Evolutionary conservation across 2,329 filamentous ascomycete genomes (phyloP), one percentile per base, ranked within the genome.

Genomic region (Lasiodiplodia sp.): DNA sequence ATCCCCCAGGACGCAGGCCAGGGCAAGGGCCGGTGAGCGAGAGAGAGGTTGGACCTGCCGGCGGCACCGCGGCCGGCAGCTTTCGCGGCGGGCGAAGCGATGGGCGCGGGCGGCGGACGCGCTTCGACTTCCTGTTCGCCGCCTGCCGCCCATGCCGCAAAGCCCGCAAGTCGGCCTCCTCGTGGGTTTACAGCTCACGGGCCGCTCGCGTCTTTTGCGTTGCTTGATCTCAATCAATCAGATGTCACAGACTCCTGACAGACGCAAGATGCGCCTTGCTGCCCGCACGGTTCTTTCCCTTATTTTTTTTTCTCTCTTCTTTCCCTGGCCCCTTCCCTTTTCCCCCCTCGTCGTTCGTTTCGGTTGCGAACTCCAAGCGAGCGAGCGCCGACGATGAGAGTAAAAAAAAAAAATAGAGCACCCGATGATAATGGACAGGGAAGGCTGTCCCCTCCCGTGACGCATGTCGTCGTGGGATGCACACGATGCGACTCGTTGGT

Each of bases 61-160:
- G 60, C 47, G 60, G 60, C 60, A 64, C 44, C 44, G 28, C 60
- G 60, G 60, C 44, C 60, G 60, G 60, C 60, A 49, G 44, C 28
- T 34, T 49, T n/a, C 23, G 40, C 58, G 40, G 58, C 58, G 57
- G 7, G 28, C 31, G 53, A 51, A 8, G 49, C 16, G 16, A 34
- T 34, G 49, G 49, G 18, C 23, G 51, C 53, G 34, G 37, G 38
- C 34, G 57, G 40, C 52, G 52, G 57, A 47, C 57, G 38, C 56
- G 57, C 57, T 62, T 49, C 57, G 38, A 49, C 38, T 62, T 62
- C 40, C 57, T 60, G 56, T 60, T 60, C 56, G 56, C 38, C 56
- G 56, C 38, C 23, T 25, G 18, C n/a, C 21, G 21, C 56, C 21
- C 23, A 34, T n/a, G 53, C 55, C 55, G 55, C 55, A 40, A 58